A percentile compares a stretch with the other conserved stretches of the same genome.
These are phyloP conservation scores for Lactifluus rugatus DNA, from an alignment of 768 basidiomycete genomes.

Conservation along the genomic window DNA sequence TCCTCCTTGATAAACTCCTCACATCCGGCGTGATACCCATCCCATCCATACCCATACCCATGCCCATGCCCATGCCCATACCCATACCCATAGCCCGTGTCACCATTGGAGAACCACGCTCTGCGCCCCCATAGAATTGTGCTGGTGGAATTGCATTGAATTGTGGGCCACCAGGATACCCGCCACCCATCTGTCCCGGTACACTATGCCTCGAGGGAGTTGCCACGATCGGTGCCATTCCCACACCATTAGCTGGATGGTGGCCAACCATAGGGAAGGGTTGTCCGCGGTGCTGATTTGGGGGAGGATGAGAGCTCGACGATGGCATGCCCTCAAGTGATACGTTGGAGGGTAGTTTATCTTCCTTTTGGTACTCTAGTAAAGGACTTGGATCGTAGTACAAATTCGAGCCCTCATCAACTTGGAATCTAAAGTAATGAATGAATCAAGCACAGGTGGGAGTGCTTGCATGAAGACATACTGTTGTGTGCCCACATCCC, in stretches of 20 bases:
- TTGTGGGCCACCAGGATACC: slow-evolving; percentile 20
- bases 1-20: slow-evolving; percentile 16
- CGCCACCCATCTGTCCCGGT: slow-evolving; percentile 22
- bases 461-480: slow-evolving; percentile 29
- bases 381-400: slow-evolving; percentile 56
- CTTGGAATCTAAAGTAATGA: slow-evolving; percentile 47
- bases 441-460: background rate
- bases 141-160: slow-evolving; percentile 30
- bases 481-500: slow-evolving; percentile 84
- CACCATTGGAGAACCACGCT: slow-evolving; percentile 18
- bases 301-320: slow-evolving; percentile 20
- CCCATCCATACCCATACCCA: slow-evolving; percentile 19
- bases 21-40: slow-evolving; percentile 20
- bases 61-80: background rate
- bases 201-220: slow-evolving; percentile 24
- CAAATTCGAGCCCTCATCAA: slow-evolving; percentile 60
- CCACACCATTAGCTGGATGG: slow-evolving; percentile 18
- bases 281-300: slow-evolving; percentile 2
- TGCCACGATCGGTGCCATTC: slow-evolving; percentile 13
- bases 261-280: slow-evolving; percentile 10
- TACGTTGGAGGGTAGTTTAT: slow-evolving; percentile 5
- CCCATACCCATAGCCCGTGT: slow-evolving; percentile 9
- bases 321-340: background rate
- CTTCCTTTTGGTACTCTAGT: slow-evolving; percentile 25
- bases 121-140: slow-evolving; percentile 34